Percentiles rank a stretch among this genome's conserved stretches.
These are phyloP conservation scores for Pseudocercospora musae DNA, from an alignment of 2,329 filamentous ascomycete genomes.

Conservation along the genomic window DNA sequence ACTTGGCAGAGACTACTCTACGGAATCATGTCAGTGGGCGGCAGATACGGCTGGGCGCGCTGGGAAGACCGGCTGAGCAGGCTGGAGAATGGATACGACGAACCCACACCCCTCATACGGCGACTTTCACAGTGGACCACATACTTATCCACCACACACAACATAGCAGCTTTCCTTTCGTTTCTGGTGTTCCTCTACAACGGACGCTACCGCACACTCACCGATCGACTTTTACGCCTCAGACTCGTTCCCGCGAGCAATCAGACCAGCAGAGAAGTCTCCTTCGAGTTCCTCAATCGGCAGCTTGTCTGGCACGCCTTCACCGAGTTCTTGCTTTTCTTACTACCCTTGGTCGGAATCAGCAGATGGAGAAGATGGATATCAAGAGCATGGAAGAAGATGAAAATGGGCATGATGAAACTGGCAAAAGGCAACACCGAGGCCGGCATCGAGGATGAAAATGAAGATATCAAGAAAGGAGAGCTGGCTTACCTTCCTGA, in stretches of 20 bases:
- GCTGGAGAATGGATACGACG: conserved; percentile 70
- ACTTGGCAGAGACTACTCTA: conserved; percentile 80
- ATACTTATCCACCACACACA: conserved; percentile 68
- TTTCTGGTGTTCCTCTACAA: conserved; percentile 91
- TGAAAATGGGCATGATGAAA: conserved; percentile 58
- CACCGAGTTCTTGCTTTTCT: conserved; percentile 95
- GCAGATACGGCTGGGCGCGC: conserved; percentile 84
- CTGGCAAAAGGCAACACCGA: conserved; percentile 41
- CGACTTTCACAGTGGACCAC: conserved; percentile 61
- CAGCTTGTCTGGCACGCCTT: conserved; percentile 99
- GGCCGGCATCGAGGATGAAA: conserved; percentile 41
- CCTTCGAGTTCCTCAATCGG: conserved; percentile 94
- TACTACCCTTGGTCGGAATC: conserved; percentile 94
- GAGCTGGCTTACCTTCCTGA: conserved; percentile 85
- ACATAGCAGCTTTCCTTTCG: conserved; percentile 74
- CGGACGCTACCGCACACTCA: conserved; percentile 83
- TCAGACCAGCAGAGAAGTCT: conserved; percentile 85
- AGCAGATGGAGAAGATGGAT: conserved; percentile 89
- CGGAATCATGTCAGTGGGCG: conserved; percentile 79
- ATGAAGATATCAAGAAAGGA: conserved; percentile 41
- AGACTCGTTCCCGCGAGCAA: conserved; percentile 80
- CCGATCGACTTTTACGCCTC: conserved; percentile 80
- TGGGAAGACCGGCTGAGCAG: conserved; percentile 85
- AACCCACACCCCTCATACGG: conserved; percentile 49
- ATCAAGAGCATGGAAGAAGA: conserved; percentile 78